Evolutionary conservation across 306 rosid genomes (phyloP), one percentile per base, ranked within the genome.

Genomic region (Lagenaria siceraria): DNA sequence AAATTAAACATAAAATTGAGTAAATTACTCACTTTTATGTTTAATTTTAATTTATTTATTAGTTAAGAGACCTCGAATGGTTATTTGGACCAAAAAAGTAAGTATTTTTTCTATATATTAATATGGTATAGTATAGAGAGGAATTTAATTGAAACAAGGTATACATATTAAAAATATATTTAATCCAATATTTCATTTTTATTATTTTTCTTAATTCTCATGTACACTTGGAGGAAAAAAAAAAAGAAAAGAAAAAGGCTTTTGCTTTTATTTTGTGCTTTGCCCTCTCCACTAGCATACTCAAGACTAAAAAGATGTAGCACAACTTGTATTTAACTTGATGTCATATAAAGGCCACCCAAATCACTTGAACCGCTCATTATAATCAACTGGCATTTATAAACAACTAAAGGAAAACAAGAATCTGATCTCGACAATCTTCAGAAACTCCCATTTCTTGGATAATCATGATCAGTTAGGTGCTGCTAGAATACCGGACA

Each of bases 401-500:
- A 42, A n/a, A 40, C 75, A 35, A 18, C 72, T 35, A 40, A 21
- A 36, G 35, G n/a, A 68, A 68, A 42, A n/a, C 75, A 69, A 69
- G 75, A 46, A 43, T 46, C n/a, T 24, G 36, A 69, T 22, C 29
- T 35, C 12, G 10, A 61, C 2, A 11, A 17, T 29, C 42, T 31
- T 4, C 19, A 35, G 14, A 65, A 19, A 65, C 8, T 36, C 74
- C 70, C 46, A 5, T 59, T 22, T 63, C 52, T 38, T 40, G 29
- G 31, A 66, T 29, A 10, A 3, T 49, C 72, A 18, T 18, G 17
- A 35, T 25, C 75, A 43, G 36, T 42, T 38, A 12, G 24, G 24
- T 22, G 56, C 13, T 24, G 13, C 76, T 51, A 85, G 69, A 92
- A 92, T 53, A 96, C 89, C 0, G 98, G 98, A 69, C 99, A 96